Percentiles rank a stretch among this genome's conserved stretches.
Conservation (phyloP, 441 rosid species). For the Populus trichocarpa region DNA sequence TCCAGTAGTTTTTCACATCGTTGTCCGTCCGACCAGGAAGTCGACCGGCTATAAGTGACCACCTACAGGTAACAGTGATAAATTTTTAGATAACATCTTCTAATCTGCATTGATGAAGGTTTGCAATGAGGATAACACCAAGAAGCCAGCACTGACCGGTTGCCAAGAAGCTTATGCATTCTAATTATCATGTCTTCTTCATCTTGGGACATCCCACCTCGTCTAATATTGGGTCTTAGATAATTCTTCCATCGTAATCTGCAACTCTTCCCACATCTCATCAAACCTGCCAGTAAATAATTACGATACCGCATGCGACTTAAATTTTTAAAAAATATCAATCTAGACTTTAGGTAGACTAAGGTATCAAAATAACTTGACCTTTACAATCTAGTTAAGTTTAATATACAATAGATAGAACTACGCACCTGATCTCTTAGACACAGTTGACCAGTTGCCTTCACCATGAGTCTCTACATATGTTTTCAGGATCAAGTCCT, state of each 20-base stretch:
- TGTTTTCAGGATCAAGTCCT: conserved; percentile 58
- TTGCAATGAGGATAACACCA: background rate
- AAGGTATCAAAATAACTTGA: background rate
- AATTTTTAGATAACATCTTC: background rate
- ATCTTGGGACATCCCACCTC: conserved; percentile 61
- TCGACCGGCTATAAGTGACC: conserved; percentile 82
- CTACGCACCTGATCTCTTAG: conserved; percentile 45
- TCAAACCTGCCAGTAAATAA: conserved; percentile 34
- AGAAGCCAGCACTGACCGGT: conserved; percentile 36
- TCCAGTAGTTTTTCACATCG: conserved; percentile 91
- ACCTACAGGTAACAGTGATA: conserved; percentile 31
- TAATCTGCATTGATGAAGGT: background rate
- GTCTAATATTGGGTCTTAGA: conserved; percentile 55
- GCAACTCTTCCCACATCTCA: conserved; percentile 65
- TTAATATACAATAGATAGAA: background rate
- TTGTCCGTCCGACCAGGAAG: conserved; percentile 90
- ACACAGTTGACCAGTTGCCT: conserved; percentile 64
- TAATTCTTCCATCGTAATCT: conserved; percentile 68
- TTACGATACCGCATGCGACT: background rate
- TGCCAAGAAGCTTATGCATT: conserved; percentile 89
- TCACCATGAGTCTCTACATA: conserved; percentile 59
- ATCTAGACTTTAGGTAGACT: background rate
- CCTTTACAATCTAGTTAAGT: background rate
- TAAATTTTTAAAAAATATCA: background rate
- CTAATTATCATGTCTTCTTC: conserved; percentile 85